Evolutionary conservation across 176 grass and related monocot species (phyloP).

Genomic region (Avena atlantica): DNA sequence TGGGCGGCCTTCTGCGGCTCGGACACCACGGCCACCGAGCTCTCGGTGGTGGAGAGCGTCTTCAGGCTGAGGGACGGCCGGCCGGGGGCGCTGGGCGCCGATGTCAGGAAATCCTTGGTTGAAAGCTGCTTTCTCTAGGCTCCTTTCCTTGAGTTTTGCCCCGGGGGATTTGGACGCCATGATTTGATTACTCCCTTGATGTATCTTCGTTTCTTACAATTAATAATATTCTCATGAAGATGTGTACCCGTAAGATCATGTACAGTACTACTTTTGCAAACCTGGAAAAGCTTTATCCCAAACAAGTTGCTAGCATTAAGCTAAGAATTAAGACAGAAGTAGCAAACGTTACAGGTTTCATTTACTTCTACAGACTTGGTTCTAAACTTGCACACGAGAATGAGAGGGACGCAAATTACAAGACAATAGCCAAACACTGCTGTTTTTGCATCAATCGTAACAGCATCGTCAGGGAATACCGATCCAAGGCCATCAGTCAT

Average conservation of each 20-base stretch:
- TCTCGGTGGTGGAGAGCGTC: conserved; percentile 73
- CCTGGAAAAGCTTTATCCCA: background rate
- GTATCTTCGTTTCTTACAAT: background rate
- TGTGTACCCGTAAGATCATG: background rate
- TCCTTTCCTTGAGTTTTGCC: background rate
- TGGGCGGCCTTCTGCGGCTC: conserved; percentile 88
- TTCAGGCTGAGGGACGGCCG: conserved; percentile 77
- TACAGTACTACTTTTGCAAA: background rate
- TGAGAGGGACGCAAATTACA: background rate
- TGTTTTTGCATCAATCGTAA: background rate
- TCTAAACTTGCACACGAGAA: background rate
- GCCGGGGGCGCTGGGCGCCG: conserved; percentile 52
- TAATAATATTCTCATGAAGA: background rate
- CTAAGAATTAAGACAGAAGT: background rate
- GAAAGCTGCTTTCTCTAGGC: conserved; percentile 49
- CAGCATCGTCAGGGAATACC: background rate
- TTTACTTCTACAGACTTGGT: background rate
- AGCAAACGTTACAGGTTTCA: background rate
- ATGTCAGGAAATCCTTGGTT: conserved; percentile 69
- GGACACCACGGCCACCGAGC: conserved; percentile 82
- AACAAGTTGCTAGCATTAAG: background rate
- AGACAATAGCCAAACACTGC: background rate
- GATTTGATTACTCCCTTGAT: background rate
- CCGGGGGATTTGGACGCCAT: background rate
- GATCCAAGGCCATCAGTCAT: background rate